Evolutionary conservation across 495 filamentous ascomycete species (phyloP), one percentile per base, ranked within the genome.

Genomic region (Letharia columbiana): DNA sequence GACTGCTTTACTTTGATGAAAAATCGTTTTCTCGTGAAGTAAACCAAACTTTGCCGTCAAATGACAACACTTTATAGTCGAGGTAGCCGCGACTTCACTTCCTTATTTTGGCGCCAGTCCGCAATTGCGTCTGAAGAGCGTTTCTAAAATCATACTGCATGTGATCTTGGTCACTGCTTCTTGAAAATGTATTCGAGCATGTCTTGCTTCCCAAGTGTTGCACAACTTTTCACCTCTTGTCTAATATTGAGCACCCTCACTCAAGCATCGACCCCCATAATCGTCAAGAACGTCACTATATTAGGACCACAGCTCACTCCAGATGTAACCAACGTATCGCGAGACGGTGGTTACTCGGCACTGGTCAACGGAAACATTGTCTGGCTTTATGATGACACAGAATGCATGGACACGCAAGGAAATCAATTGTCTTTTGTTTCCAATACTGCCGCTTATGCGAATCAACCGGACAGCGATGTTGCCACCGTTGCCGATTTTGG

Each of bases 321-420:
- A 13, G 70, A 67, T 37, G 68, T 73, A 12, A 64, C 57, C 12
- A 23, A 66, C 28, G 62, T 73, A 15, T 73, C 72, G 15, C 66
- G 72, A 49, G 72, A 73, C 61, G 72, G 72, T 23, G 72, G 72
- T 23, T 71, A 73, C 39, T 71, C 72, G 17, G 68, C 54, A 33
- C 57, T 73, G 64, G 64, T 73, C 54, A 68, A 69, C 56, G 66
- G 57, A 17, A 65, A 69, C 37, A 71, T 73, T 57, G 62, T 73
- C 49, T 73, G 72, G 72, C 62, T 73, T 13, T 73, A 73, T 61
- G 71, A 73, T 49, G 72, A 73, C 56, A 73, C 72, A 45, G 72
- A 73, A 58, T 73, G 72, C 58, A 61, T 73, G 41, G 69, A 71
- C 57, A 35, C 2, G 4, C 37, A 67, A 41, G 71, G 72, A 9